Evolutionary conservation across 495 filamentous ascomycete genomes (phyloP), one percentile per base, ranked within the genome.

Genomic region (Elaphomyces granulatus): DNA sequence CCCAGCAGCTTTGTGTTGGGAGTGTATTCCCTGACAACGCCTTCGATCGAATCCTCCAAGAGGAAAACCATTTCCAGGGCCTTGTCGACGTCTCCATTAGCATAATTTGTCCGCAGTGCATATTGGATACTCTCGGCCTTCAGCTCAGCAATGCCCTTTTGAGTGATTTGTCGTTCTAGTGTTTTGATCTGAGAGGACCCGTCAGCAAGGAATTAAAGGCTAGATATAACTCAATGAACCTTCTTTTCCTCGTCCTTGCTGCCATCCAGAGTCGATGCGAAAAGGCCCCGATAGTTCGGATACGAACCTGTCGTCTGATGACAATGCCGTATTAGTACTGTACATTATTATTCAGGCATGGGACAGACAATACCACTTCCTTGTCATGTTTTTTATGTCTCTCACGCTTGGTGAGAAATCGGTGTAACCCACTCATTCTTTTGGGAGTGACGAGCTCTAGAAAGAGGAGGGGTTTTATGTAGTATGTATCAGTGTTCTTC

Each of bases 1-100:
- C 90, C 90, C 2, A 86, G 63, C 56, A 95, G 74, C 44, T 73
- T 77, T 1, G 78, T 66, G 30, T 68, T 64, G 2, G 80, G 68
- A 16, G 82, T 70, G 53, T 85, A 87, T 4, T 69, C 72, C 43
- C 73, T 66, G 45, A 98, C 74, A 26, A 86, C 75, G 1, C 88
- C 88, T 17, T 84, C 76, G 28, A 85, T 77, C 0, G 87, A 80
- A 45, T 82, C 76, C 46, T 87, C 75, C 23, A 87, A 68, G 16
- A 94, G 55, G 17, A 80, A 48, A 21, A 98, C 62, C 36, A 95
- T 53, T 44, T 84, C 75, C 43, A 83, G 70, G 2, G 87, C 81
- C 47, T 76, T 79, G 36, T 87, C 79, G 20, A 68, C 53, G 56
- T 94, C 75, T 3, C 80, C 81, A 15, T 72, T 64, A 15, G 80